Conservation (phyloP, 2,329 filamentous ascomycete genomes). For the Aureobasidium lini region DNA sequence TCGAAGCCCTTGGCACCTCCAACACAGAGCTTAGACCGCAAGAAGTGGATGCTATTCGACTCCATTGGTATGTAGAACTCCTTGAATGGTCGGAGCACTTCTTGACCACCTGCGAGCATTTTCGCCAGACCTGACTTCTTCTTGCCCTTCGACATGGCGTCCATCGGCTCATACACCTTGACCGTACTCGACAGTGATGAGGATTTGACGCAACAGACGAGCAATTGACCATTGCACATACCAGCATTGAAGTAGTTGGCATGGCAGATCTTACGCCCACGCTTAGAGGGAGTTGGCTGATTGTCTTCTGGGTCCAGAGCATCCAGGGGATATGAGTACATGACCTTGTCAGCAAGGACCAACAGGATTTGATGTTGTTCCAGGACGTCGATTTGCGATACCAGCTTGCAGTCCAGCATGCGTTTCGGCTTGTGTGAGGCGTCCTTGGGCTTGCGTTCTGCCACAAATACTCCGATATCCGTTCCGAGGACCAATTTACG, state of each 20-base stretch:
- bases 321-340: constrained; percentile 81
- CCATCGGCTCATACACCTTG: constrained; percentile 98
- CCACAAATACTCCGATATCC: constrained; percentile 86
- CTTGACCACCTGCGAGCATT: constrained; percentile 89
- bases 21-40: constrained; percentile 93
- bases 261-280: constrained; percentile 93
- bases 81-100: constrained; percentile 93
- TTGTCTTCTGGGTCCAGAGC: constrained; percentile 76
- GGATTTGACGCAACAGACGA: constrained; percentile 95
- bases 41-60: constrained; percentile 96
- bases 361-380: constrained; percentile 91
- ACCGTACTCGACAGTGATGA: constrained; percentile 90
- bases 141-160: constrained; percentile 75
- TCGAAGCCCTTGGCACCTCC: constrained; percentile 94
- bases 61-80: constrained; percentile 99
- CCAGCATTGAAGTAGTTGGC: constrained; percentile 98
- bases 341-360: constrained; percentile 85
- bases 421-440: constrained; percentile 63
- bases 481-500: constrained; percentile 92
- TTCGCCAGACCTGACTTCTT: constrained; percentile 93
- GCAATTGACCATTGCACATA: constrained; percentile 84
- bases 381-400: constrained; percentile 91
- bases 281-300: constrained; percentile 65
- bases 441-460: constrained; percentile 84
- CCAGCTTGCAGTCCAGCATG: constrained; percentile 76